Evolutionary conservation across 73 alveolate species (phyloP), one percentile per base, ranked within the genome.

Genomic region (Paramecium octaurelia): DNA sequence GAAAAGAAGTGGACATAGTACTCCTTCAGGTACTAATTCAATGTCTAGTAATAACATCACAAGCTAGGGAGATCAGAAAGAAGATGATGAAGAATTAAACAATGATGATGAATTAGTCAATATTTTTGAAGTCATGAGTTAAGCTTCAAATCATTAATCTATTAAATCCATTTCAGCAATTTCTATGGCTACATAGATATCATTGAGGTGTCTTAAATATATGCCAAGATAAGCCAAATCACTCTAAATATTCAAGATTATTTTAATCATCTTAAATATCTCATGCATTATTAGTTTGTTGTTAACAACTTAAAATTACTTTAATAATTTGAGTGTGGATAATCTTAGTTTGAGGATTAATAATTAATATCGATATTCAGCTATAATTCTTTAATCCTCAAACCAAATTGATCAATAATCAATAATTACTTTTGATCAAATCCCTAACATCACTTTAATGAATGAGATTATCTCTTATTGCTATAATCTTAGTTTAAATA

Each of bases 91-190:
- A n/a, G 91, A 80, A 20, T 18, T 80, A 35, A 80, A 44, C n/a
- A 80, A 80, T 46, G 75, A 80, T 3, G 91, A 80, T 80, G 91
- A 80, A 48, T 43, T 80, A n/a, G 91, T 80, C 5, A 80, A 80
- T 24, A 80, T 80, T 20, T 80, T 80, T 80, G 91, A 80, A 46
- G 91, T 80, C 4, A 80, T 80, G 91, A 80, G 91, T 80, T 27
- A 80, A 46, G 91, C 91, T 7, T 42, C 76, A 0, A 80, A 80
- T 80, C 91, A 80, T 35, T 80, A 80, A 80, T 80, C 91, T 14
- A 80, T 80, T 23, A 80, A 80, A 46, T 80, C 91, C 14, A 80
- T 80, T 6, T 80, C 91, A n/a, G 91, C 91, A 18, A 80, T 80
- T 23, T 42, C 91, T 3, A 80, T 80, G 91, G 91, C 91, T 40